Evolutionary conservation across 2,329 filamentous ascomycete genomes (phyloP).

Genomic region (Aciculosporium take): DNA sequence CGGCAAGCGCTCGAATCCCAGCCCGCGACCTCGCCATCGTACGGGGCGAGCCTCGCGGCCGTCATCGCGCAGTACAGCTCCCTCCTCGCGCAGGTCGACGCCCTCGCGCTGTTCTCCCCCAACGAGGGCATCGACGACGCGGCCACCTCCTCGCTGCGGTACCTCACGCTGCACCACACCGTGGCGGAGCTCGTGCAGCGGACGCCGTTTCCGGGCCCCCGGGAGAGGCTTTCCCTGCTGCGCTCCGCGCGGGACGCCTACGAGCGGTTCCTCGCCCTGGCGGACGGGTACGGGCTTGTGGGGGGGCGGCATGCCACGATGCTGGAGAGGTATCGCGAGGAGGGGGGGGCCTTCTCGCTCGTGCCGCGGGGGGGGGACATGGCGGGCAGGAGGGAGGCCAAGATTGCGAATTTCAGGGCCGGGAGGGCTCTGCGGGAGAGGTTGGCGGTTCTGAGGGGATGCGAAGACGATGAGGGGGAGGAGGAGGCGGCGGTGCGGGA

Average conservation of each 20-base stretch:
- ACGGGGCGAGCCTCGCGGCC: conserved; percentile 50
- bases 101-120: conserved; percentile 70
- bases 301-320: conserved; percentile 49
- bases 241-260: conserved; percentile 53
- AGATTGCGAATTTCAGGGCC: conserved; percentile 71
- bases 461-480: conserved; percentile 48
- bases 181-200: conserved; percentile 68
- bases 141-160: conserved; percentile 70
- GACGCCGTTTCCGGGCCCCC: conserved; percentile 36
- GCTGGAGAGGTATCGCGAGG: conserved; percentile 59
- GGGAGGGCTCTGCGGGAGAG: conserved; percentile 77
- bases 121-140: conserved; percentile 87
- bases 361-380: conserved; percentile 44
- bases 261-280: conserved; percentile 60
- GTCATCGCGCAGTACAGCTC: conserved; percentile 60
- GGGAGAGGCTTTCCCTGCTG: conserved; percentile 49
- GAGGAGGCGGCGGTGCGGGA: conserved; percentile 70
- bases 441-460: conserved; percentile 44
- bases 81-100: conserved; percentile 53
- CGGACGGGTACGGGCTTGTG: conserved; percentile 70
- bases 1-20: conserved; percentile 46
- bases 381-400: conserved; percentile 59
- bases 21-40: conserved; percentile 48
- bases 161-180: conserved; percentile 63
- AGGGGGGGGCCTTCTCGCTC: conserved; percentile 58